Percentiles rank a stretch among this genome's conserved stretches.
These are phyloP conservation scores for Amanita subjunquillea DNA, from an alignment of 768 basidiomycete species.

Conservation along the genomic window DNA sequence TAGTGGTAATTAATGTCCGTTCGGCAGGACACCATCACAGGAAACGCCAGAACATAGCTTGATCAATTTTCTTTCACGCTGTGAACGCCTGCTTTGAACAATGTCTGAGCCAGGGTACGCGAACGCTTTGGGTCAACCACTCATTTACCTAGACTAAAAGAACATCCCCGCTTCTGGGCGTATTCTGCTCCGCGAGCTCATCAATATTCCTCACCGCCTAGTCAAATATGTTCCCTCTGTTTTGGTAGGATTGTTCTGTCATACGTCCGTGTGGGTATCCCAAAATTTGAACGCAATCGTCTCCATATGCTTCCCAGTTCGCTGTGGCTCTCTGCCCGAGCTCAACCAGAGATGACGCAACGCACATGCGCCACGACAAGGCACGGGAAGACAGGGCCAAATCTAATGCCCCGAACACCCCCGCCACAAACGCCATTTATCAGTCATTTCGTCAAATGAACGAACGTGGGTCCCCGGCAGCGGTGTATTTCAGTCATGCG, in stretches of 20 bases:
- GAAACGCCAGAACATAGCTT: slow-evolving; percentile 14
- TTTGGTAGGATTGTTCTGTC: slow-evolving; percentile 30
- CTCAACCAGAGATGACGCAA: neutral
- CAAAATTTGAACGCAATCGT: slow-evolving; percentile 49
- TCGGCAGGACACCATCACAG: slow-evolving; percentile 34
- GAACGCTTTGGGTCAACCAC: neutral
- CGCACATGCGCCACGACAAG: neutral
- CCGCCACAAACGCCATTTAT: slow-evolving; percentile 3
- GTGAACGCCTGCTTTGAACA: slow-evolving; percentile 23
- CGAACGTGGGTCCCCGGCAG: neutral
- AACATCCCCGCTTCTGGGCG: slow-evolving; percentile 80
- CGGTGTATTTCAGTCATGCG: neutral
- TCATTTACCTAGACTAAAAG: slow-evolving; percentile 45
- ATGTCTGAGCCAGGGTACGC: slow-evolving; percentile 53
- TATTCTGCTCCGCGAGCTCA: slow-evolving; percentile 60
- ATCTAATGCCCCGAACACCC: neutral
- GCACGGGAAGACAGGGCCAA: neutral
- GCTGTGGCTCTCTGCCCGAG: slow-evolving; percentile 46
- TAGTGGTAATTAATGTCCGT: slow-evolving; percentile 39
- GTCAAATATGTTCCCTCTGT: slow-evolving; percentile 70
- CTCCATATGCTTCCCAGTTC: slow-evolving; percentile 61
- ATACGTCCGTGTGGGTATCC: slow-evolving; percentile 50
- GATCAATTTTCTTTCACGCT: slow-evolving; percentile 42
- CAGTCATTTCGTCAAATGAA: neutral
- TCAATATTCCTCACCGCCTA: slow-evolving; percentile 42